A percentile compares a stretch with the other conserved stretches of the same genome.
Evolutionary conservation across 2,329 filamentous ascomycete species (phyloP).

Genomic region (Didymella pomorum): DNA sequence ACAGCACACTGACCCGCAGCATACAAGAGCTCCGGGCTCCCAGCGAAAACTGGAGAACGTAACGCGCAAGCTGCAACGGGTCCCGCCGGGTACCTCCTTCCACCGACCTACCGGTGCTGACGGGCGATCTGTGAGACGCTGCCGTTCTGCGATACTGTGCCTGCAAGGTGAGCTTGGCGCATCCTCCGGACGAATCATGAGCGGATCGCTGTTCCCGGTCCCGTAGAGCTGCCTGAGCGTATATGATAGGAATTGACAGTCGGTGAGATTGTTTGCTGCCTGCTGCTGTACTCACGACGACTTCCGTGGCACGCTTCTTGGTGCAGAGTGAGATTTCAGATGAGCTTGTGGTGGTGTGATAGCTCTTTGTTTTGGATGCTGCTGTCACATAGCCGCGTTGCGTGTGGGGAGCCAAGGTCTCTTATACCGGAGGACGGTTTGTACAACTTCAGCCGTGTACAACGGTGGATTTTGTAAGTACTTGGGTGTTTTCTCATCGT

Average conservation of each 20-base stretch:
- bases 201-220: background rate
- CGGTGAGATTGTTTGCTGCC: background rate
- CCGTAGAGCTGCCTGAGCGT: background rate
- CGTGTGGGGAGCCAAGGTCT: background rate
- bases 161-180: conserved; percentile 7
- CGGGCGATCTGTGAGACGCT: conserved; percentile 2
- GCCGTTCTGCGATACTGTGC: background rate
- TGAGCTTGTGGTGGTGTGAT: background rate
- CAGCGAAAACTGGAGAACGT: conserved; percentile 5
- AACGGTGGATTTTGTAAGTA: background rate
- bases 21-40: conserved; percentile 9
- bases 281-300: background rate
- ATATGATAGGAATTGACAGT: background rate
- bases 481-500: background rate
- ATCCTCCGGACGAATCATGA: background rate
- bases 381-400: background rate
- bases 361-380: background rate
- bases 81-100: background rate
- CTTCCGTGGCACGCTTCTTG: background rate
- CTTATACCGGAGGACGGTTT: conserved; percentile 1
- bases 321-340: conserved; percentile 9
- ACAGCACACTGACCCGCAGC: background rate
- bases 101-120: conserved; percentile 4
- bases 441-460: background rate
- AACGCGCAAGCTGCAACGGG: conserved; percentile 5